Evolutionary conservation across 441 rosid genomes (phyloP), one percentile per base, ranked within the genome.

Genomic region (Pelargonium myrrhifolium): DNA sequence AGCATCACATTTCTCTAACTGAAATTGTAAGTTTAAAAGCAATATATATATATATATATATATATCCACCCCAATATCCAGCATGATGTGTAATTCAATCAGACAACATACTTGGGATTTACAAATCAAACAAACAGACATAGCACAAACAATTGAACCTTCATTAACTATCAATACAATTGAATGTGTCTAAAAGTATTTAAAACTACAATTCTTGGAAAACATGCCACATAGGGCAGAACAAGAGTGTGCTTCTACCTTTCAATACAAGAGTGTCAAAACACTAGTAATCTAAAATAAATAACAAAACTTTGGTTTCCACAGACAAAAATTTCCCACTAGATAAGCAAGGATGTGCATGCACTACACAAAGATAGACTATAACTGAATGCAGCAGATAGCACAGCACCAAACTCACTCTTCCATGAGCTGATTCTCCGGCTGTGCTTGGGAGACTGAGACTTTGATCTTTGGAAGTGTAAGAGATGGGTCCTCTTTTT

Each of bases 401-500:
- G 14, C 11, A 22, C 3, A 11, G 59, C 15, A 14, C 35, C 42
- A 56, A 7, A 60, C 61, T 83, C 78, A 92, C 81, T 90, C 96
- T 78, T 88, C 95, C 95, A 89, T 88, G 53, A 83, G 80, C 37
- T 68, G 87, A 71, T 77, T 88, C 77, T 76, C 76, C 3, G 81
- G 42, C 73, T 75, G 82, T n/a, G 58, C 64, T 12, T 76, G 76
- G 1, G 76, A 64, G 43, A 82, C 87, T 69, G 62, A 68, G 80
- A 90, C 90, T 80, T 83, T 79, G 81, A 80, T 37, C 83, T 91
- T 89, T 31, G 82, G 78, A 63, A 78, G 55, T 24, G 77, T 74
- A 62, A 78, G 79, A 40, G 81, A 64, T 12, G 74, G 74, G 11
- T 78, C 87, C 62, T 69, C 39, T 68, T 42, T 66, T 20, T 80